Conservation (phyloP, 2,329 filamentous ascomycete genomes). For the Epichloe glyceriae region DNA sequence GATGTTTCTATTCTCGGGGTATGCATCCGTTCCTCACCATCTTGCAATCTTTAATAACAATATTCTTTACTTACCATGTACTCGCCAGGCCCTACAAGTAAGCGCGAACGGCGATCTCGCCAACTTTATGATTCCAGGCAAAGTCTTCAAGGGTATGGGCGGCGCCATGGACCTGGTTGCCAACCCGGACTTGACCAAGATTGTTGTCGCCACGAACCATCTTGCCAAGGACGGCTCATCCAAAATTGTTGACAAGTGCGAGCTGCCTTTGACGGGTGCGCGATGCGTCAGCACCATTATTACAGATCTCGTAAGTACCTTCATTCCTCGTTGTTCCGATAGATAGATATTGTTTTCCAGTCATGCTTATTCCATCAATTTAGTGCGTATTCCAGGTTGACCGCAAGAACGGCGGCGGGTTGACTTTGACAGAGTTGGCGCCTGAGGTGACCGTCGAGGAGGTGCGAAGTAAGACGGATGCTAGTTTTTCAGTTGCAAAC, state of each 20-base stretch:
- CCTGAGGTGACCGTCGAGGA: slow-evolving; percentile 56
- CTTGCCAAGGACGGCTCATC: slow-evolving; percentile 54
- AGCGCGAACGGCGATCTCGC: slow-evolving; percentile 67
- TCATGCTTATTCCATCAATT: slow-evolving; percentile 3
- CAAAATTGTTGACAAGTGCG: slow-evolving; percentile 54
- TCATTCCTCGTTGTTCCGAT: not conserved
- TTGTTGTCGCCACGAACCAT: slow-evolving; percentile 59
- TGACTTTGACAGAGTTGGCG: slow-evolving; percentile 59
- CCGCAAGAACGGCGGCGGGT: slow-evolving; percentile 37
- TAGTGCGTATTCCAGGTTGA: slow-evolving; percentile 61
- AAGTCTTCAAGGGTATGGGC: slow-evolving; percentile 80
- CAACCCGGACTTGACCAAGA: slow-evolving; percentile 59
- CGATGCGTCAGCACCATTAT: slow-evolving; percentile 59
- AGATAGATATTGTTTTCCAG: too few relatives aligned
- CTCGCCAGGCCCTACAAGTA: slow-evolving; percentile 53
- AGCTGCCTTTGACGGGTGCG: slow-evolving; percentile 51
- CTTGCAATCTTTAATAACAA: slow-evolving; percentile 1
- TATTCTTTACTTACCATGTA: slow-evolving; percentile 1
- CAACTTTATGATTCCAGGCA: slow-evolving; percentile 85
- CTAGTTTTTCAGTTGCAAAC: slow-evolving; percentile 50
- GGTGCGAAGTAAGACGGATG: slow-evolving; percentile 56
- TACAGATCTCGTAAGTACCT: slow-evolving; percentile 51
- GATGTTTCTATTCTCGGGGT: slow-evolving; percentile 71
- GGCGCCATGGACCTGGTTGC: slow-evolving; percentile 63
- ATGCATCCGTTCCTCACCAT: slow-evolving; percentile 10